These are phyloP conservation scores for Chrysoporthe cubensis DNA, from an alignment of 2,329 filamentous ascomycete genomes.

Conservation along the genomic window DNA sequence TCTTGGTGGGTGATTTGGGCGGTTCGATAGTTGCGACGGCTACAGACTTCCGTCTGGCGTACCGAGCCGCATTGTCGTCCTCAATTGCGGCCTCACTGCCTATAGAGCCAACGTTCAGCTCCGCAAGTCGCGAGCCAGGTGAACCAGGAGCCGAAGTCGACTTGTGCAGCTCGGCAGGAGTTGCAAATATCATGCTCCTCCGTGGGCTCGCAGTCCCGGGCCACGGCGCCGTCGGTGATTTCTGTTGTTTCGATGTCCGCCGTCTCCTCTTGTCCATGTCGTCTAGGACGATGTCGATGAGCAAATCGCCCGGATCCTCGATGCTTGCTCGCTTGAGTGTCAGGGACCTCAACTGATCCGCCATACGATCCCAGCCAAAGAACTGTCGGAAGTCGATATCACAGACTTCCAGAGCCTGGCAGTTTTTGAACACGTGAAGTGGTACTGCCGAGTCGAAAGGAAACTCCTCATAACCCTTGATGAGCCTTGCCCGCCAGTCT, in stretches of 20 bases:
- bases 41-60: conserved; percentile 49
- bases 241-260: conserved; percentile 83
- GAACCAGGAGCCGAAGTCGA: conserved; percentile 72
- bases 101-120: conserved; percentile 64
- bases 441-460: conserved; percentile 97
- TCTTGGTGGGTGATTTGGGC: conserved; percentile 46
- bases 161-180: conserved; percentile 66
- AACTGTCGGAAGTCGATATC: conserved; percentile 97
- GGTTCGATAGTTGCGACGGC: conserved; percentile 50
- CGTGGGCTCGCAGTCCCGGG: conserved; percentile 59
- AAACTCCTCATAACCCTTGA: conserved; percentile 94
- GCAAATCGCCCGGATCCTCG: conserved; percentile 86
- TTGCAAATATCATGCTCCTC: conserved; percentile 64
- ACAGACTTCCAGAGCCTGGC: conserved; percentile 90
- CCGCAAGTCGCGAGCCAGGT: conserved; percentile 50
- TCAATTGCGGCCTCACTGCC: conserved; percentile 54
- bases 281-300: conserved; percentile 92
- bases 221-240: conserved; percentile 77
- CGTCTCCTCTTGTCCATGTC: conserved; percentile 92
- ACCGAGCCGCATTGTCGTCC: conserved; percentile 38
- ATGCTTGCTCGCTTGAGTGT: conserved; percentile 86
- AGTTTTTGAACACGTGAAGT: conserved; percentile 95
- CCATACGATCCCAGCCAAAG: conserved; percentile 93
- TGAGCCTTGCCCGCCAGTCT: conserved; percentile 89
- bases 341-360: conserved; percentile 88